Evolutionary conservation across 768 basidiomycete species (phyloP).

Genomic region (Mycena alexandri): DNA sequence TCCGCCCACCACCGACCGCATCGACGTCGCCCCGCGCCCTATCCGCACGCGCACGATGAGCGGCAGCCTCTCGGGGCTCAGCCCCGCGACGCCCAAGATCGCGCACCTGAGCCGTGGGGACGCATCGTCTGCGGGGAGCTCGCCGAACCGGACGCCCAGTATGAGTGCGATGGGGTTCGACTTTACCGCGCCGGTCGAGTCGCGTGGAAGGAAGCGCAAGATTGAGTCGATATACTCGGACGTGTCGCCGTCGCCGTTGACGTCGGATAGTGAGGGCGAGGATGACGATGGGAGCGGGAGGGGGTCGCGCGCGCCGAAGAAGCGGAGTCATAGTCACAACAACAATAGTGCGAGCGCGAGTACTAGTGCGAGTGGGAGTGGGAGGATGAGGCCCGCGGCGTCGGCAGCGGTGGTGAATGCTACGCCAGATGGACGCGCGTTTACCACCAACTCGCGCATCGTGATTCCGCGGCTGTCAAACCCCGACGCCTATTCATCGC

Average conservation of each 20-base stretch:
- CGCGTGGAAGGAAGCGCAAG: conserved; percentile 38
- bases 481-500: conserved; percentile 28
- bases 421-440: conserved; percentile 32
- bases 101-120: conserved; percentile 9
- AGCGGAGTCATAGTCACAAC: no score
- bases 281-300: conserved; percentile 24
- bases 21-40: conserved; percentile 23
- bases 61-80: conserved; percentile 25
- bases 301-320: conserved; percentile 23
- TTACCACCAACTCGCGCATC: conserved; percentile 31
- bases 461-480: conserved; percentile 35
- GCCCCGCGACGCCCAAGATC: conserved; percentile 32
- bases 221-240: conserved; percentile 35
- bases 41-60: conserved; percentile 34
- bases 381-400: no score
- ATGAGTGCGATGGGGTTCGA: conserved; percentile 17
- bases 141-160: conserved; percentile 25
- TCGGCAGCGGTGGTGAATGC: conserved; percentile 16
- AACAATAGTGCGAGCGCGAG: no score
- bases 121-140: conserved; percentile 22
- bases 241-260: conserved; percentile 32
- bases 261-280: conserved; percentile 27
- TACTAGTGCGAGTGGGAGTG: no score
- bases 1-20: conserved; percentile 14
- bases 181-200: conserved; percentile 38